A percentile compares a stretch with the other conserved stretches of the same genome.
These are phyloP conservation scores for Candida berthetii DNA, from an alignment of 805 yeast genomes.

Conservation along the genomic window DNA sequence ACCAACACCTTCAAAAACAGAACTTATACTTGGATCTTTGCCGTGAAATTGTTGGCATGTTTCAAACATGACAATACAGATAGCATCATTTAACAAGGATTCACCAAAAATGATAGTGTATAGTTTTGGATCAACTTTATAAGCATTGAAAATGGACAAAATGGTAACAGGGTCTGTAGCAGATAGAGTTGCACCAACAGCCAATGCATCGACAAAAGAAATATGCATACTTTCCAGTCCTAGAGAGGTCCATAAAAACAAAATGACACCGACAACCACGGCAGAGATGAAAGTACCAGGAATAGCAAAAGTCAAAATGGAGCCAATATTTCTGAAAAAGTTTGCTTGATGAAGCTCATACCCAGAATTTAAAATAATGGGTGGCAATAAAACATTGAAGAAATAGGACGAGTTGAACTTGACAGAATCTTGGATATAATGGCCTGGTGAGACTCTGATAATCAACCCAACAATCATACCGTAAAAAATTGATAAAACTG, in stretches of 20 bases:
- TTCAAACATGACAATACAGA: constrained; percentile 97
- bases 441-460: constrained; percentile 91
- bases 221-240: constrained; percentile 86
- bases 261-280: constrained; percentile 79
- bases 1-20: constrained; percentile 91
- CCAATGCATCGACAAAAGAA: constrained; percentile 94
- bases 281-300: constrained; percentile 96
- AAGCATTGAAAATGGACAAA: constrained; percentile 91
- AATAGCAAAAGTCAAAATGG: constrained; percentile 89
- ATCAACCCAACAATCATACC: constrained; percentile 95
- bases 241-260: constrained; percentile 84
- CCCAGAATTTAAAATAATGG: constrained; percentile 93
- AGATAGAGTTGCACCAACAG: constrained; percentile 95
- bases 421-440: constrained; percentile 93
- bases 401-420: constrained; percentile 92
- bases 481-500: constrained; percentile 90
- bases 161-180: constrained; percentile 99
- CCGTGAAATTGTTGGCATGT: constrained; percentile 97
- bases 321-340: constrained; percentile 86
- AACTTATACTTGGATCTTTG: constrained; percentile 62
- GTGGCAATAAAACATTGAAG: constrained; percentile 91
- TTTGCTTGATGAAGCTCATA: constrained; percentile 95
- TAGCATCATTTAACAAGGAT: constrained; percentile 92
- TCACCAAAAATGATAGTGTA: constrained; percentile 98
- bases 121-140: constrained; percentile 95